phyloP scores from a whole-genome alignment of 805 yeast species.

The Schwanniomyces yamadae region DNA sequence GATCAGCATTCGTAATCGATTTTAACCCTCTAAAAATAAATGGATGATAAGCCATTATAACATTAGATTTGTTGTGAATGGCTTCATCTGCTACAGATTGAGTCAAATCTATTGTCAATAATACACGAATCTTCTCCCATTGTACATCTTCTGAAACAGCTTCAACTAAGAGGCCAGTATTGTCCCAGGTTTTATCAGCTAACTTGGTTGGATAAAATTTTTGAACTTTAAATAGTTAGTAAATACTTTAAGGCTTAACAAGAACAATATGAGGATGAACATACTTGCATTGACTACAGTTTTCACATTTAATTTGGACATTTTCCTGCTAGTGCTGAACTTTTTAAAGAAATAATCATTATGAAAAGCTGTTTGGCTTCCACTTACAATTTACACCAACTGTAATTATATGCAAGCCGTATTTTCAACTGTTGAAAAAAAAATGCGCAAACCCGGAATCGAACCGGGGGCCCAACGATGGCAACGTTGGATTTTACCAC shows the following conservation, averaged over 20 bases:
- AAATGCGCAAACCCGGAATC: conserved; percentile 13
- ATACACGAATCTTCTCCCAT: conserved; percentile 29
- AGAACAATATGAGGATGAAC: conserved; percentile 13
- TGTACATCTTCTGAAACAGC: conserved; percentile 38
- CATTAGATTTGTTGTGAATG: conserved; percentile 46
- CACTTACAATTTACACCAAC: no score
- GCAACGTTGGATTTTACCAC: conserved; percentile 14
- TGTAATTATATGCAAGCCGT: no score
- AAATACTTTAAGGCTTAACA: background rate
- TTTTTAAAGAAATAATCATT: no score
- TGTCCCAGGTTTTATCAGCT: conserved; percentile 93
- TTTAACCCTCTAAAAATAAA: conserved; percentile 90
- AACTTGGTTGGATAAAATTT: conserved; percentile 74
- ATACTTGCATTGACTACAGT: conserved; percentile 39
- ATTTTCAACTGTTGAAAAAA: no score
- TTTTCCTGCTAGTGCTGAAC: conserved; percentile 5
- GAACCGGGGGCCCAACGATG: conserved; percentile 15
- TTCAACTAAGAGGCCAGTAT: conserved; percentile 87
- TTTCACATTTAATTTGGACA: conserved; percentile 47
- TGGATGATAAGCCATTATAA: conserved; percentile 87
- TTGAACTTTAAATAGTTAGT: conserved; percentile 45
- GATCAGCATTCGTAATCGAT: conserved; percentile 56
- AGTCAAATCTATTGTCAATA: conserved; percentile 85
- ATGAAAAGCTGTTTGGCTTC: no score
- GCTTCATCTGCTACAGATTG: conserved; percentile 86